These are phyloP conservation scores for Venturia oleaginea DNA, from an alignment of 2,329 filamentous ascomycete species.

Conservation along the genomic window DNA sequence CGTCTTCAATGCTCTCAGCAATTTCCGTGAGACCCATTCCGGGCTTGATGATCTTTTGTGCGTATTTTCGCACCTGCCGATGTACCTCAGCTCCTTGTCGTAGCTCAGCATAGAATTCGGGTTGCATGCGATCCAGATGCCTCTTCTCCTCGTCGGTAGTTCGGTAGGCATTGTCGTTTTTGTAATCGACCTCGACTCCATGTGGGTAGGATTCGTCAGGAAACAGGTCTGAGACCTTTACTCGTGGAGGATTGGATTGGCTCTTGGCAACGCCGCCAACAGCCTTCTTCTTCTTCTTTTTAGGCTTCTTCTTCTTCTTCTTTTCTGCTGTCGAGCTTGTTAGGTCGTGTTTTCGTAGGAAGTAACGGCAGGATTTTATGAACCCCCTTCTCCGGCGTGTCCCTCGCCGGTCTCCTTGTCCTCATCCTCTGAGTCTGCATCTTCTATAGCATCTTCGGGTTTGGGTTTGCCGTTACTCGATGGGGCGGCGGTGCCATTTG, in stretches of 20 bases:
- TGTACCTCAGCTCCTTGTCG: conserved; percentile 83
- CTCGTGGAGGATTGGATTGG: conserved; percentile 69
- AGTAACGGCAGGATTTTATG: neutral
- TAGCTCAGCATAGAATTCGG: conserved; percentile 71
- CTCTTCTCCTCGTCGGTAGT: conserved; percentile 81
- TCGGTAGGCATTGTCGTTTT: conserved; percentile 66
- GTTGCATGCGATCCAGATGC: conserved; percentile 70
- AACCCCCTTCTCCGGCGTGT: conserved; percentile 27
- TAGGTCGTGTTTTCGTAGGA: conserved; percentile 16
- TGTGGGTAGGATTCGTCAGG: conserved; percentile 62
- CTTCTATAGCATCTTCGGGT: conserved; percentile 36
- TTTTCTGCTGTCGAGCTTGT: conserved; percentile 37
- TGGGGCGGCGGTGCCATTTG: conserved; percentile 21
- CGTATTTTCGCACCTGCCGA: conserved; percentile 76
- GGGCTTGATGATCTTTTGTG: conserved; percentile 70
- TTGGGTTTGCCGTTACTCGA: conserved; percentile 16
- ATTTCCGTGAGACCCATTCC: conserved; percentile 74
- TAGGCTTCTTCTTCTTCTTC: conserved; percentile 76
- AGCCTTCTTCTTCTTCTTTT: conserved; percentile 58
- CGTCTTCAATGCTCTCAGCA: conserved; percentile 77
- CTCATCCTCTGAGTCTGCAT: conserved; percentile 47
- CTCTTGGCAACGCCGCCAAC: conserved; percentile 44
- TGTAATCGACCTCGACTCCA: conserved; percentile 71
- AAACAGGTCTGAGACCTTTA: conserved; percentile 66
- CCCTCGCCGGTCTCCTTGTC: conserved; percentile 44